Conservation (phyloP, 192 early-diverging fungal species). For the Borealophlyctis nickersoniae region DNA sequence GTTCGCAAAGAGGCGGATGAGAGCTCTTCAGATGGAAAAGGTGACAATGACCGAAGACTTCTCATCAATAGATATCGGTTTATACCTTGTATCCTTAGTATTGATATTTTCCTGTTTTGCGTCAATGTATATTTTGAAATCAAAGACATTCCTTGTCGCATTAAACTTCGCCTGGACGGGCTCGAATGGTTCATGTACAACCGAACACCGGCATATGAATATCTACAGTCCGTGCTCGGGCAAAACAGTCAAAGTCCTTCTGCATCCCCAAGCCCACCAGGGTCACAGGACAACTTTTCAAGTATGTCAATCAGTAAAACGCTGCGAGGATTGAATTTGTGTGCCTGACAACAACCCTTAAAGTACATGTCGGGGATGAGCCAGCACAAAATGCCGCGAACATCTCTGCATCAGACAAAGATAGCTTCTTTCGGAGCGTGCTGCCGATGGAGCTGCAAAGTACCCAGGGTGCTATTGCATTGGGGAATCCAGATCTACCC, state of each 20-base stretch:
- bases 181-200: conserved; percentile 84
- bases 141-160: conserved; percentile 43
- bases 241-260: not conserved
- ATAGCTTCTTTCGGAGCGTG: conserved; percentile 51
- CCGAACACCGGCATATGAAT: conserved; percentile 66
- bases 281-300: not conserved
- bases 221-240: conserved; percentile 29
- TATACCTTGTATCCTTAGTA: not conserved
- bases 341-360: no score
- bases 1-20: conserved; percentile 43
- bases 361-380: not conserved
- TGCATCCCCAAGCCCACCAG: not conserved
- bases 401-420: conserved; percentile 18
- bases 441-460: conserved; percentile 67
- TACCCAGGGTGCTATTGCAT: conserved; percentile 62
- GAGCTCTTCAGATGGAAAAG: not conserved
- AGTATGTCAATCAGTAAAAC: no score
- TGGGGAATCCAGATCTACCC: conserved; percentile 67
- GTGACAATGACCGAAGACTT: conserved; percentile 7
- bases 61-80: conserved; percentile 15
- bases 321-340: no score
- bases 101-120: conserved; percentile 3
- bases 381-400: no score
- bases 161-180: conserved; percentile 66
- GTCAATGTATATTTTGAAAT: conserved; percentile 20